Evolutionary conservation across 2,329 filamentous ascomycete species (phyloP), one percentile per base, ranked within the genome.

Genomic region (Dactylonectria macrodidyma): DNA sequence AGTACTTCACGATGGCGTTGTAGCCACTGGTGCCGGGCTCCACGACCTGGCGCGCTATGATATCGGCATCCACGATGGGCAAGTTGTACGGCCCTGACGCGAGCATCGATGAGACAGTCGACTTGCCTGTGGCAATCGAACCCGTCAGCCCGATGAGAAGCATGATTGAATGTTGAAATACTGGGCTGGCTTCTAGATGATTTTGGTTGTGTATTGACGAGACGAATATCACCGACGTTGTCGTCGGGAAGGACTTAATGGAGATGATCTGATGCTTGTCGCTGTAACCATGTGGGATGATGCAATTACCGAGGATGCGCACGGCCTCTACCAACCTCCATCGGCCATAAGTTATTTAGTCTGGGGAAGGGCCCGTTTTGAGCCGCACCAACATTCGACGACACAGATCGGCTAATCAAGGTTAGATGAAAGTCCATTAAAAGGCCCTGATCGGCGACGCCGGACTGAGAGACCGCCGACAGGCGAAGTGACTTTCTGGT

Each of bases 121-220:
- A 97, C 88, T 99, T 99, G 80, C 96, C 96, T 6, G 96, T 99
- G 68, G 96, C 96, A 79, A 99, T 98, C 68, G 95, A 97, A 79
- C 96, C 96, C 9, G 96, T 99, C 30, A 99, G 90, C 65, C 96
- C 96, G 76, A 99, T 95, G 77, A 99, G 91, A 56, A 98, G 89
- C 96, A 98, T 98, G 44, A 34, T 50, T 19, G 14, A n/a, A 36
- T 51, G 19, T 57, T 34, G 34, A 46, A 19, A 30, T 30, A 7
- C 4, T 30, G 26, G 7, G 26, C 7, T 30, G 26, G 26, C 4
- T 48, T 47, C n/a, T 26, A n/a, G 36, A 14, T 14, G 9, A 24
- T 41, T 44, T 50, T 38, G 24, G 50, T 48, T 50, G 55, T 47
- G 56, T 30, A 36, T 36, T 7, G 9, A 36, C 44, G 16, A 30